Base-by-base conservation (phyloP, 176 grass and related monocot species). In the Typha latifolia region DNA sequence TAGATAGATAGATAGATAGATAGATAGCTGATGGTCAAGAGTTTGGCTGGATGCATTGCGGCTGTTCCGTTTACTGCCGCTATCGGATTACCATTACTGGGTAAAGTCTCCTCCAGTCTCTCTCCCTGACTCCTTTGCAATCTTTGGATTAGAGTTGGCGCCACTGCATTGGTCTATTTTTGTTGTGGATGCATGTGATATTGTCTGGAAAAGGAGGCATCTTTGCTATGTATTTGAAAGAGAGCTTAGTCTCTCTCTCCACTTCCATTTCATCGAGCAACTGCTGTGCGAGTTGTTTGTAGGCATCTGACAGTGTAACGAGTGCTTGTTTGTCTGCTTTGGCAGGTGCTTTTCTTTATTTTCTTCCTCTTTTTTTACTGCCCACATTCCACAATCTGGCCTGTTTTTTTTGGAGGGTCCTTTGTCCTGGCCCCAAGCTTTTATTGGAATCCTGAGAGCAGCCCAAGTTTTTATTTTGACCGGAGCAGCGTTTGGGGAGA, bases 301-400 rank as follows among this genome's bases (percentile, higher is more conserved):
- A 32, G 62, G 26, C 62, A 64, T 64, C 62, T 32, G 62, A 31
- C 62, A 32, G 26, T 64, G 62, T 27, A 34, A 64, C 12, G 62
- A 64, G 62, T 15, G 62, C 62, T 22, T 6, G 62, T 37, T 64
- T 64, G 62, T 64, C 62, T 64, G 62, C 62, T 37, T 32, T 32
- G 14, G 51, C 51, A 15, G 51, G 2, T 14, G 51, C 14, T 23
- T 26, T 64, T 64, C 14, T 32, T 14, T 64, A 15, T 16, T 64
- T 64, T 37, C 14, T 15, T 7, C 6, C 27, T 15, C 12, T 64
- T 13, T 64, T 64, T 64, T 64, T 15, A 64, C 62, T 37, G 62
- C 62, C 22, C 62, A 64, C 62, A n/a, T 16, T 64, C 62, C 27
- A 14, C 27, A 6, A 14, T 34, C 62, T 64, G 62, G 62, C 62